Evolutionary conservation across 805 yeast species (phyloP).

Genomic region (Scheffersomyces spartinae): DNA sequence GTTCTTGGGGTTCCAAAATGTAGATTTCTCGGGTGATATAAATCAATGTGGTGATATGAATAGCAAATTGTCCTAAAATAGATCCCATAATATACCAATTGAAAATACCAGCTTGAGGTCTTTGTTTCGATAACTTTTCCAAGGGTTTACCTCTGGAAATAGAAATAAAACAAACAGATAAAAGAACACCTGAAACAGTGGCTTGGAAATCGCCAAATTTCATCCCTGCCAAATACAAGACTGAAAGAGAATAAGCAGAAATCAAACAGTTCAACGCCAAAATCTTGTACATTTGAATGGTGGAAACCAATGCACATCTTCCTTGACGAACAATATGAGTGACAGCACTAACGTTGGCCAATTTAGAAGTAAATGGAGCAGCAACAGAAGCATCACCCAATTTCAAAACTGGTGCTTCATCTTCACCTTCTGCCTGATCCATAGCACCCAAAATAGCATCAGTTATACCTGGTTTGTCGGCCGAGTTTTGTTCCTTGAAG

Average conservation of each 20-base stretch:
- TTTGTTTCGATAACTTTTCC: constrained; percentile 77
- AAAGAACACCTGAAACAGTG: constrained; percentile 86
- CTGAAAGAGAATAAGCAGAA: constrained; percentile 91
- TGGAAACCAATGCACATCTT: constrained; percentile 92
- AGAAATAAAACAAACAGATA: constrained; percentile 89
- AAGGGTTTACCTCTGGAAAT: constrained; percentile 90
- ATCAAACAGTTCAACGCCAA: constrained; percentile 93
- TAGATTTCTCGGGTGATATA: constrained; percentile 79
- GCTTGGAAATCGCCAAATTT: constrained; percentile 97
- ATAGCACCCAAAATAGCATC: constrained; percentile 50
- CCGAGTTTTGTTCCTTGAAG: constrained; percentile 18
- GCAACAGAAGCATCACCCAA: constrained; percentile 99
- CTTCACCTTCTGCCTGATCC: constrained; percentile 48
- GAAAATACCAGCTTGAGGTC: constrained; percentile 97
- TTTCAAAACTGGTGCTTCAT: constrained; percentile 87
- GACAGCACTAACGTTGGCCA: constrained; percentile 85
- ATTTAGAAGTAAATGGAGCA: constrained; percentile 95
- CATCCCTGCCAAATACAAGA: constrained; percentile 91
- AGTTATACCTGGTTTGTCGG: constrained; percentile 36
- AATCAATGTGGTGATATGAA: constrained; percentile 74
- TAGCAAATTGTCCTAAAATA: constrained; percentile 89
- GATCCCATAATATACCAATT: constrained; percentile 96
- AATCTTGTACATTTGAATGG: constrained; percentile 98
- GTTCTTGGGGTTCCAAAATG: constrained; percentile 84
- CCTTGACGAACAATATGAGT: constrained; percentile 95